Evolutionary conservation across 2,329 filamentous ascomycete species (phyloP).

Genomic region (Pyrenophora graminea): DNA sequence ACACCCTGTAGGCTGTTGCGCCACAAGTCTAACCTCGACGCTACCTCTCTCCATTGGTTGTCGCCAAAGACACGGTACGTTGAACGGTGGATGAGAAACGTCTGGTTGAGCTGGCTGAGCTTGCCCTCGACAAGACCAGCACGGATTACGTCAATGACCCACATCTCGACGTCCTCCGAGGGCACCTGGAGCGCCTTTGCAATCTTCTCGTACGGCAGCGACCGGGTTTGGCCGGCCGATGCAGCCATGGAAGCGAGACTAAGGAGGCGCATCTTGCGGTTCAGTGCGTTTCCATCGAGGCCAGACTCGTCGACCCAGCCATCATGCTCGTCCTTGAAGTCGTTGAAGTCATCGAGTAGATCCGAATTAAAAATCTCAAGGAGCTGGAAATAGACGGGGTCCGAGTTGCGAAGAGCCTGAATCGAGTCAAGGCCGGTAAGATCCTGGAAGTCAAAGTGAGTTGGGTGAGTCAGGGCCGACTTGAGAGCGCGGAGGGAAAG

Average conservation of each 20-base stretch:
- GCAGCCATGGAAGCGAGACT: conserved; percentile 90
- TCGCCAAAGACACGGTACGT: conserved; percentile 97
- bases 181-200: conserved; percentile 83
- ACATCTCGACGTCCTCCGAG: conserved; percentile 86
- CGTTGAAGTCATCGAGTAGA: conserved; percentile 91
- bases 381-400: conserved; percentile 84
- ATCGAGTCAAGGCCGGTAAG: conserved; percentile 74
- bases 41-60: conserved; percentile 97
- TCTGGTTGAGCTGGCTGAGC: conserved; percentile 87
- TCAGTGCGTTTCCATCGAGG: conserved; percentile 71
- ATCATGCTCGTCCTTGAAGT: conserved; percentile 90
- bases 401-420: conserved; percentile 82
- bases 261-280: conserved; percentile 94
- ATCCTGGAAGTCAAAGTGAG: conserved; percentile 74
- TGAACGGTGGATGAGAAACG: conserved; percentile 93
- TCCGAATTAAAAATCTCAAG: conserved; percentile 95
- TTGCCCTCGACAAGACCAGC: conserved; percentile 95
- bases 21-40: conserved; percentile 89
- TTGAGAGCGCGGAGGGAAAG: conserved; percentile 68
- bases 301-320: conserved; percentile 80
- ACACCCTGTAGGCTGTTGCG: conserved; percentile 79
- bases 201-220: conserved; percentile 86
- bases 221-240: conserved; percentile 73
- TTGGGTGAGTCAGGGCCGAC: conserved; percentile 66
- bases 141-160: conserved; percentile 98